These are phyloP conservation scores for Lipomyces anomalus DNA, from an alignment of 805 yeast species.

Conservation along the genomic window DNA sequence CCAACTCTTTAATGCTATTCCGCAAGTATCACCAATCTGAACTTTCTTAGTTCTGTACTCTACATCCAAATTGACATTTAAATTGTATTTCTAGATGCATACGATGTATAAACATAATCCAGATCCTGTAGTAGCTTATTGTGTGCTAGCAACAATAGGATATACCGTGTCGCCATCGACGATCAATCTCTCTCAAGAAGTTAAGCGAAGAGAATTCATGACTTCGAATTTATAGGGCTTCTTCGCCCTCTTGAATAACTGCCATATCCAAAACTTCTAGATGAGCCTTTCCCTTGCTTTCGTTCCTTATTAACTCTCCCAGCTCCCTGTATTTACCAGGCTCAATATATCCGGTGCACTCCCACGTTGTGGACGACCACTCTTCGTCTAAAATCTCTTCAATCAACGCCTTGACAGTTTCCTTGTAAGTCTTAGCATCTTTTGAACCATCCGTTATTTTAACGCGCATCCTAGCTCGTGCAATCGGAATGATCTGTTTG, in stretches of 20 bases:
- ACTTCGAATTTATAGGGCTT: background rate
- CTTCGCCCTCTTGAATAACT: constrained; percentile 59
- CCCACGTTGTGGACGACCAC: constrained; percentile 41
- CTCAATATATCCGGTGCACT: constrained; percentile 66
- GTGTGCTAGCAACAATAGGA: no score
- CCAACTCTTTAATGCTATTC: no score
- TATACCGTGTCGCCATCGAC: no score
- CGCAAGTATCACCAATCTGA: no score
- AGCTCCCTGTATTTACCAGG: constrained; percentile 76
- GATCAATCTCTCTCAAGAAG: no score
- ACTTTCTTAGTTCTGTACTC: no score
- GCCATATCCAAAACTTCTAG: constrained; percentile 87
- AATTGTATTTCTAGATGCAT: no score
- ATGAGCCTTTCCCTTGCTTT: constrained; percentile 52
- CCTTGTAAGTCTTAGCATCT: constrained; percentile 44
- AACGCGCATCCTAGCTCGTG: constrained; percentile 88
- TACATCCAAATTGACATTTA: no score
- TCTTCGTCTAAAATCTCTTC: constrained; percentile 42
- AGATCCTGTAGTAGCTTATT: no score
- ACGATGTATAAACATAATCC: no score
- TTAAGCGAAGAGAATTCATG: background rate
- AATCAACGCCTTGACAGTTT: constrained; percentile 40
- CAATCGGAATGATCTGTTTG: constrained; percentile 84
- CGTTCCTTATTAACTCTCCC: constrained; percentile 53
- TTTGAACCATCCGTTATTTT: constrained; percentile 50